Evolutionary conservation across 2,329 filamentous ascomycete genomes (phyloP).

Genomic region (Pseudogymnoascus sp.): DNA sequence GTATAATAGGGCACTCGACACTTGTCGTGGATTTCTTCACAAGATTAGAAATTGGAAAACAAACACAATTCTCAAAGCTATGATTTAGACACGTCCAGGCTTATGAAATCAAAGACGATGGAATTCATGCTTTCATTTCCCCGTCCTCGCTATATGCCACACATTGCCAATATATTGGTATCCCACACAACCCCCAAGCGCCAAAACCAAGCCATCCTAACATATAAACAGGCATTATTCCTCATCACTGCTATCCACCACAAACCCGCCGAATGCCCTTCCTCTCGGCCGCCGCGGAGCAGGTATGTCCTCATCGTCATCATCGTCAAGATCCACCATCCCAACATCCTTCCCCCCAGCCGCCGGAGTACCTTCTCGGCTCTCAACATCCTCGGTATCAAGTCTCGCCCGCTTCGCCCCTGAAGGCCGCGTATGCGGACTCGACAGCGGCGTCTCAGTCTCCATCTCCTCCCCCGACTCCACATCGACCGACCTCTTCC

Average conservation of each 20-base stretch:
- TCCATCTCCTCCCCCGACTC: background rate
- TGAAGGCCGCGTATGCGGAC: background rate
- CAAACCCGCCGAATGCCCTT: background rate
- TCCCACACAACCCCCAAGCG: constrained; percentile 3
- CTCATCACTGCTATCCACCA: constrained; percentile 6
- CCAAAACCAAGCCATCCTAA: background rate
- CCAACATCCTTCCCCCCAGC: background rate
- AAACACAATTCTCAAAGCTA: background rate
- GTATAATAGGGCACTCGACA: background rate
- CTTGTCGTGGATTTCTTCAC: background rate
- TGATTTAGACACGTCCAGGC: background rate
- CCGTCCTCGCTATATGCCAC: background rate
- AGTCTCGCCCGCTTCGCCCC: constrained; percentile 1
- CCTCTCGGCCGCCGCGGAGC: background rate
- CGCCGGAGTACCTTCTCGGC: background rate
- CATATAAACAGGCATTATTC: constrained; percentile 5
- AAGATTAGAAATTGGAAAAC: background rate
- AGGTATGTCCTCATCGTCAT: background rate
- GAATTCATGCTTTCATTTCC: background rate
- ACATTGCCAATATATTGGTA: constrained; percentile 6
- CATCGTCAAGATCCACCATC: background rate
- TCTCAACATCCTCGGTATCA: background rate
- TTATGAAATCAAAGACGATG: background rate
- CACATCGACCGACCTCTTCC: background rate
- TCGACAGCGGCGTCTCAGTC: background rate